phyloP scores from a whole-genome alignment of 352 stramenopile species.

The Pythium utonaiense region DNA sequence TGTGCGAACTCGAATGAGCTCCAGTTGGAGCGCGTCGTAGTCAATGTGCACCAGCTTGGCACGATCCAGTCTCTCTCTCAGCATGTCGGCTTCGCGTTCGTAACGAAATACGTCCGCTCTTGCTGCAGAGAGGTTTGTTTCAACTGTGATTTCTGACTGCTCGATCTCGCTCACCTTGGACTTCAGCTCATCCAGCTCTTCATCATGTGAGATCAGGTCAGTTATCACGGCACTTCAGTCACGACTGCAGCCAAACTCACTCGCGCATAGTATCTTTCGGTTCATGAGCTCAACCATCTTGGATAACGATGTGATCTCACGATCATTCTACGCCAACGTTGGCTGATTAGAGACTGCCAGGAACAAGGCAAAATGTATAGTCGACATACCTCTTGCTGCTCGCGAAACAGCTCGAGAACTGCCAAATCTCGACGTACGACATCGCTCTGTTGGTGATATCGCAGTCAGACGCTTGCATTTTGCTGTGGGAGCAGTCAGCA shows the following conservation, averaged over 20 bases:
- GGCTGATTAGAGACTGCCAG: not conserved
- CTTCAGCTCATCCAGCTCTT: not conserved
- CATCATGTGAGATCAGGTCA: not conserved
- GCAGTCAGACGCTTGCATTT: too few species aligned
- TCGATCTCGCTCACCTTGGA: not conserved
- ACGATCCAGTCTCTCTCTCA: not conserved
- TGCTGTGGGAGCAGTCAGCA: not conserved
- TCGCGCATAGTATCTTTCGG: not conserved
- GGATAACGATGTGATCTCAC: not conserved
- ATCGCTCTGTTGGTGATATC: conserved; percentile 3
- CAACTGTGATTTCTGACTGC: not conserved
- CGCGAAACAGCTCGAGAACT: not conserved
- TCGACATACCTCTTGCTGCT: conserved; percentile 10
- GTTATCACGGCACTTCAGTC: too few species aligned
- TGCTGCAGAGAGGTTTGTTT: not conserved
- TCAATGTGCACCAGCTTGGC: not conserved
- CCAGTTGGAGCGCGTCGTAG: conserved; percentile 10
- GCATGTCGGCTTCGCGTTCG: not conserved
- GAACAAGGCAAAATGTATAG: too few species aligned
- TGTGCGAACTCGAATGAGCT: conserved; percentile 9
- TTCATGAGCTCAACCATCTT: not conserved
- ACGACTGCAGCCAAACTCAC: too few species aligned
- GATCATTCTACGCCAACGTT: conserved; percentile 1
- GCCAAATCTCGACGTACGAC: conserved; percentile 7
- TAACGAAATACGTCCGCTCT: not conserved